phyloP scores from a whole-genome alignment of 2,329 filamentous ascomycete genomes.

The Xylariaceae sp. region DNA sequence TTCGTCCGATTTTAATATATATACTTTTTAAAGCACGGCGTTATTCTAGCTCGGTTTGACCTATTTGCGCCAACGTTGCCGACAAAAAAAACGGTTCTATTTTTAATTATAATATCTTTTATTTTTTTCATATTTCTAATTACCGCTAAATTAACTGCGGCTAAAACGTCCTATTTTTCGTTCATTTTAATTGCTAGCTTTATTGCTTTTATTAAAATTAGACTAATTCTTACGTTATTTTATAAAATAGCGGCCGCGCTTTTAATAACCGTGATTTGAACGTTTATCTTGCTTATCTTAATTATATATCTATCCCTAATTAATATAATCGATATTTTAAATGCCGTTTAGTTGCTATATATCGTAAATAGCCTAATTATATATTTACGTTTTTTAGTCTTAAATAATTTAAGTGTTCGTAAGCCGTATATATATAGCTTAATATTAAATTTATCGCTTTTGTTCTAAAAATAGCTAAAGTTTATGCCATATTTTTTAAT shows the following conservation, averaged over 20 bases:
- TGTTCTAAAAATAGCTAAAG: neutral
- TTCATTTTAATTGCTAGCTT: neutral
- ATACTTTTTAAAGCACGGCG: too few species aligned
- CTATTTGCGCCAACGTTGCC: neutral
- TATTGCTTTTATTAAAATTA: neutral
- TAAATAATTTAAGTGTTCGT: too few species aligned
- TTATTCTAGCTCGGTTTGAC: too few species aligned
- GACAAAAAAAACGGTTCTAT: neutral
- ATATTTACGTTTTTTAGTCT: too few species aligned
- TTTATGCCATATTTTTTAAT: neutral
- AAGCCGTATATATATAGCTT: neutral
- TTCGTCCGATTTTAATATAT: too few species aligned
- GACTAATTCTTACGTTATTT: neutral
- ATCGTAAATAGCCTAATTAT: too few species aligned
- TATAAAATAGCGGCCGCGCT: neutral
- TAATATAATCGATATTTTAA: neutral
- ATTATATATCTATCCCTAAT: too few species aligned
- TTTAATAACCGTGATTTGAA: too few species aligned
- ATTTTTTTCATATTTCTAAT: neutral
- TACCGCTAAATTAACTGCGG: neutral
- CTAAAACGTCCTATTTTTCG: neutral
- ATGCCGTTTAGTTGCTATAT: too few species aligned
- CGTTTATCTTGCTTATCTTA: too few species aligned
- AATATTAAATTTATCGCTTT: neutral
- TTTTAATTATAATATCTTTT: neutral